Evolutionary conservation across 176 grass and related monocot species (phyloP).

Genomic region (bread wheat (Triticum aestivum)): DNA sequence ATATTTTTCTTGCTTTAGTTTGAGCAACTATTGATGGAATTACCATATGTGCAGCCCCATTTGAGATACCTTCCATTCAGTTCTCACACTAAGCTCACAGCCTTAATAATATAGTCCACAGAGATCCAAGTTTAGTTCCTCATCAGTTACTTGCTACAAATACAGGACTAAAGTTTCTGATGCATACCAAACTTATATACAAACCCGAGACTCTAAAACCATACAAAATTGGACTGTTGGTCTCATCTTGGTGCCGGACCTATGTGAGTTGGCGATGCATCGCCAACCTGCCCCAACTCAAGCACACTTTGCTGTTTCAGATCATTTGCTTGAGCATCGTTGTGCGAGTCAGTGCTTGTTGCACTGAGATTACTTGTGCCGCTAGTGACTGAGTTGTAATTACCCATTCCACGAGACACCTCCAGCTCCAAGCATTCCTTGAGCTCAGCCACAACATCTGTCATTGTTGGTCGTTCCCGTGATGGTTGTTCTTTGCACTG

Average conservation of each 20-base stretch:
- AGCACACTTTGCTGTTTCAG: neutral
- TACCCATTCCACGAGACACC: neutral
- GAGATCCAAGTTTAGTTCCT: neutral
- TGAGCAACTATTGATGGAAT: neutral
- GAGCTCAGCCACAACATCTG: constrained; percentile 35
- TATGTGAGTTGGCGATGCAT: neutral
- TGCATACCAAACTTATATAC: neutral
- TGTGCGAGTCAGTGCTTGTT: neutral
- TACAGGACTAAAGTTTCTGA: neutral
- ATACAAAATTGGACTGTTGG: neutral
- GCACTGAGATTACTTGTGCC: constrained; percentile 18
- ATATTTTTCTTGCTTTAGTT: neutral
- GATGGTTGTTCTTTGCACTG: constrained; percentile 40
- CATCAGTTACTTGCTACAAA: neutral
- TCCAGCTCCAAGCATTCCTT: constrained; percentile 37
- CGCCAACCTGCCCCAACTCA: neutral
- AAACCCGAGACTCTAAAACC: neutral
- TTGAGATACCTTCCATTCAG: neutral
- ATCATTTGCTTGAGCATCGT: neutral
- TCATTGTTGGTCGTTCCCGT: constrained; percentile 29
- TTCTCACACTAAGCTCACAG: neutral
- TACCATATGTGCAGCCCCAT: neutral
- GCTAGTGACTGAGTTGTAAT: constrained; percentile 13
- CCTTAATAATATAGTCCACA: neutral
- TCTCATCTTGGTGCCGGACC: constrained; percentile 1